A percentile compares a stretch with the other conserved stretches of the same genome.
These are phyloP conservation scores for Wallacemonas sp. DNA, from an alignment of 208 protist genomes.

Conservation along the genomic window DNA sequence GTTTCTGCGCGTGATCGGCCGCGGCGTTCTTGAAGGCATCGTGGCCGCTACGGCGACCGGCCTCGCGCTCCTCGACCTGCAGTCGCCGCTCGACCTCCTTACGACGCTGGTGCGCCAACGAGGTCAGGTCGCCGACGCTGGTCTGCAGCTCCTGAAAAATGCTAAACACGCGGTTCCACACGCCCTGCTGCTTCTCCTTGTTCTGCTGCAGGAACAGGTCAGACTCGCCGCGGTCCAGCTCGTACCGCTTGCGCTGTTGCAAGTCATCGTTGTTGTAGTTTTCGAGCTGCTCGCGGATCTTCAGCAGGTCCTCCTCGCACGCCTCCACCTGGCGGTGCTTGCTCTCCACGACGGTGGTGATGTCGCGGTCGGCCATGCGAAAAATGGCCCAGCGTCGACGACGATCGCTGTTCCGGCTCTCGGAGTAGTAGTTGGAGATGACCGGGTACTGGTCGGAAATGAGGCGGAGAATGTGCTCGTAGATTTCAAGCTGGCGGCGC, in stretches of 20 bases:
- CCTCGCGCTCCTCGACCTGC: conserved; percentile 86
- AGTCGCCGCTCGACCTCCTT: conserved; percentile 79
- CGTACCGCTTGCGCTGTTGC: conserved; percentile 83
- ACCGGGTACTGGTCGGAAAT: conserved; percentile 90
- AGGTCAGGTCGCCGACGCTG: conserved; percentile 70
- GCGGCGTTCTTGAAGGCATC: conserved; percentile 77
- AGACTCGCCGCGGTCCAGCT: conserved; percentile 65
- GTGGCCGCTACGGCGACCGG: conserved; percentile 78
- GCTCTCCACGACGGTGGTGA: conserved; percentile 85
- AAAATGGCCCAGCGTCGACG: conserved; percentile 91
- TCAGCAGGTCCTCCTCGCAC: conserved; percentile 86
- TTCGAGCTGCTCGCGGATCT: conserved; percentile 81
- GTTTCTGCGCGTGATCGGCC: conserved; percentile 63
- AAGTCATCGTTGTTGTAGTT: conserved; percentile 88
- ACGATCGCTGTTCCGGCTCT: conserved; percentile 73
- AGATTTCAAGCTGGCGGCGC: conserved; percentile 81
- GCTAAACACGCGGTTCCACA: conserved; percentile 87
- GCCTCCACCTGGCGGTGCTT: conserved; percentile 87
- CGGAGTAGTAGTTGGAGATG: conserved; percentile 79
- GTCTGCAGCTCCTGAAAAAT: conserved; percentile 76
- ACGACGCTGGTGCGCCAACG: conserved; percentile 58
- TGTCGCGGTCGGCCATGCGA: conserved; percentile 89
- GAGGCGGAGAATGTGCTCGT: conserved; percentile 83
- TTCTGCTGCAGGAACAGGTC: conserved; percentile 86
- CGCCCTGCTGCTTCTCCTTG: conserved; percentile 88